Evolutionary conservation across 305 asterid genomes (phyloP).

Genomic region (Vinca major): DNA sequence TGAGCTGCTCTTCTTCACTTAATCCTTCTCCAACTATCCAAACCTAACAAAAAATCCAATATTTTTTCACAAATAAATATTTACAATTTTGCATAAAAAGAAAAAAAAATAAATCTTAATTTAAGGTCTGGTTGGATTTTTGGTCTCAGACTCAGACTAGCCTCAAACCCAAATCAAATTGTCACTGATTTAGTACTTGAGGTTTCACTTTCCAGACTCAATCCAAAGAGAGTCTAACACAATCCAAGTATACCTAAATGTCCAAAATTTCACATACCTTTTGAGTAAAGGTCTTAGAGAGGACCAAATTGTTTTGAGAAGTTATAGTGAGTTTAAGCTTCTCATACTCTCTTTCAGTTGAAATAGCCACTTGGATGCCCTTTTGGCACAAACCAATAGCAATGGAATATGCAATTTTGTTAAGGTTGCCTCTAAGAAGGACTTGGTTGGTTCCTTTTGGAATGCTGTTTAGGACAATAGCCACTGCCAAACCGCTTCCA

Average conservation of each 20-base stretch:
- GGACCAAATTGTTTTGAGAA: constrained; percentile 18
- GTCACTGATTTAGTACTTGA: too few species aligned
- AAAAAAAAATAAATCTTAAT: too few species aligned
- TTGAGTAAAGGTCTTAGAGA: constrained; percentile 28
- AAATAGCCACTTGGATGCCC: constrained; percentile 46
- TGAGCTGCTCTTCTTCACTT: constrained; percentile 41
- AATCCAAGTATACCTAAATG: too few species aligned
- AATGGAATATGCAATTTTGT: constrained; percentile 46
- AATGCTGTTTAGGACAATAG: constrained; percentile 22
- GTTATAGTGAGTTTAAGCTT: constrained; percentile 33
- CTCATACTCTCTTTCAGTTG: constrained; percentile 32
- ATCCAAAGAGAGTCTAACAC: too few species aligned
- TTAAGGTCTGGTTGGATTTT: too few species aligned
- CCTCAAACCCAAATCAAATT: too few species aligned
- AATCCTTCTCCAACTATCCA: constrained; percentile 77
- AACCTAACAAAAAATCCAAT: constrained; percentile 24
- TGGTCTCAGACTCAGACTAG: too few species aligned
- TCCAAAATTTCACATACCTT: constrained; percentile 25
- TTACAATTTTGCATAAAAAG: too few species aligned
- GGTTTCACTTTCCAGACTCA: too few species aligned
- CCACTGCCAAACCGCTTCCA: constrained; percentile 34
- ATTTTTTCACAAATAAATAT: background rate
- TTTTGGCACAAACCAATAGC: constrained; percentile 35
- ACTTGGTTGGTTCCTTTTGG: constrained; percentile 26
- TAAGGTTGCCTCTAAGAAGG: constrained; percentile 19